These are phyloP conservation scores for Chytridium lagenaria DNA, from an alignment of 371 early-diverging fungal genomes.

Conservation along the genomic window DNA sequence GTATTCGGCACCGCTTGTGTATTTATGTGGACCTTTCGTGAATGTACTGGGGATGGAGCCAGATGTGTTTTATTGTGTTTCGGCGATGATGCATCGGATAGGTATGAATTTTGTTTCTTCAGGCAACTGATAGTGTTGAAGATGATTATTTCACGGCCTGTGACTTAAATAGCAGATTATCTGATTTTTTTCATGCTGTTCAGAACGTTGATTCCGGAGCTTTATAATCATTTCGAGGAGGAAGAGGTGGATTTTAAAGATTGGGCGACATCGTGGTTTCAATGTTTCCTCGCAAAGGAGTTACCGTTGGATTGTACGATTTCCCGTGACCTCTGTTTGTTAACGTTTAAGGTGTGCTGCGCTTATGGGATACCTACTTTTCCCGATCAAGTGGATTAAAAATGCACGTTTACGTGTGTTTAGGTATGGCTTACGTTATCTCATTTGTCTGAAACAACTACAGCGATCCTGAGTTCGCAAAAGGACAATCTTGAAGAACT, in stretches of 20 bases:
- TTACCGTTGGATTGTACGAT: slow-evolving; percentile 70
- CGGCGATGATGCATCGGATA: slow-evolving; percentile 36
- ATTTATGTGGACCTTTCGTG: slow-evolving; percentile 86
- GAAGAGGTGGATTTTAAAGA: slow-evolving; percentile 92
- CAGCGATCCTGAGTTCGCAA: slow-evolving; percentile 67
- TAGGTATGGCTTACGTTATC: slow-evolving; percentile 26
- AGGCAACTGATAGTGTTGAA: slow-evolving; percentile 28
- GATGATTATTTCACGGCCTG: slow-evolving; percentile 67
- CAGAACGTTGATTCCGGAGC: slow-evolving; percentile 74
- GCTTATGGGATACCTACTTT: slow-evolving; percentile 77
- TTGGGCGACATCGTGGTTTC: slow-evolving; percentile 91
- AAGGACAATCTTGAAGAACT: slow-evolving; percentile 85
- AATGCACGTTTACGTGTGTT: slow-evolving; percentile 51
- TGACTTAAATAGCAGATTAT: slow-evolving; percentile 69
- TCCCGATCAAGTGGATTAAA: slow-evolving; percentile 32
- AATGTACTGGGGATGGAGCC: slow-evolving; percentile 69
- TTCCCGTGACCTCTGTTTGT: background rate
- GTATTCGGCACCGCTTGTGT: slow-evolving; percentile 77
- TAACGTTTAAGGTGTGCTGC: slow-evolving; percentile 55
- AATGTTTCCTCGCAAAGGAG: slow-evolving; percentile 78
- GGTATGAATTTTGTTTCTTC: slow-evolving; percentile 14
- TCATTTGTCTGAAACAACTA: background rate
- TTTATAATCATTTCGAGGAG: slow-evolving; percentile 90
- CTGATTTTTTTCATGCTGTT: slow-evolving; percentile 84
- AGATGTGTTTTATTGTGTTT: slow-evolving; percentile 84